Evolutionary conservation across 768 basidiomycete species (phyloP).

Genomic region (Jaapia argillacea): DNA sequence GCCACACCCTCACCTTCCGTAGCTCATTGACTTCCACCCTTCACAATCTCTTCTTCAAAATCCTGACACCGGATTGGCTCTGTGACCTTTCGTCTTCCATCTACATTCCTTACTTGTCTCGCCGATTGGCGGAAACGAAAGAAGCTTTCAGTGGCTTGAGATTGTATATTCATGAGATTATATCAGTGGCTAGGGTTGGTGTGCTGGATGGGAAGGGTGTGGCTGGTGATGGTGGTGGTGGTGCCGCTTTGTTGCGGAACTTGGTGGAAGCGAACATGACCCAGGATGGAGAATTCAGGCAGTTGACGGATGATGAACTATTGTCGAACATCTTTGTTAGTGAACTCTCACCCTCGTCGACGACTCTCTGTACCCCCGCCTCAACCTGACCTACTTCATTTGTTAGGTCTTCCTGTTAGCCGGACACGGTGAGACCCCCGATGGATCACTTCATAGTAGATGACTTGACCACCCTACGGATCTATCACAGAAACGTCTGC

Average conservation of each 20-base stretch:
- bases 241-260: constrained; percentile 32
- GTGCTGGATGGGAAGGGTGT: too few species aligned
- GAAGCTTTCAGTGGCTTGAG: constrained; percentile 27
- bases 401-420: too few species aligned
- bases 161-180: constrained; percentile 30
- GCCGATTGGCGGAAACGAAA: constrained; percentile 17
- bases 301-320: constrained; percentile 33
- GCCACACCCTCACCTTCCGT: too few species aligned
- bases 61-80: constrained; percentile 24
- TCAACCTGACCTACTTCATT: too few species aligned
- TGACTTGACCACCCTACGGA: too few species aligned
- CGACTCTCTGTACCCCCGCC: too few species aligned
- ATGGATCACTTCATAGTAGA: too few species aligned
- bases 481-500: constrained; percentile 28
- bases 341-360: too few species aligned
- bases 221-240: constrained; percentile 11
- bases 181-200: constrained; percentile 26
- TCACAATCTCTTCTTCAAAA: too few species aligned
- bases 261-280: constrained; percentile 38
- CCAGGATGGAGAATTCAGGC: constrained; percentile 19
- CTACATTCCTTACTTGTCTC: constrained; percentile 26
- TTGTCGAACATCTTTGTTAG: constrained; percentile 40
- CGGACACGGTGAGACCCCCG: too few species aligned
- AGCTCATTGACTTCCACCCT: too few species aligned
- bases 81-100: constrained; percentile 13